Evolutionary conservation across 1,139 yeast species (phyloP), one percentile per base, ranked within the genome.

Genomic region (Meyerozyma sp.): DNA sequence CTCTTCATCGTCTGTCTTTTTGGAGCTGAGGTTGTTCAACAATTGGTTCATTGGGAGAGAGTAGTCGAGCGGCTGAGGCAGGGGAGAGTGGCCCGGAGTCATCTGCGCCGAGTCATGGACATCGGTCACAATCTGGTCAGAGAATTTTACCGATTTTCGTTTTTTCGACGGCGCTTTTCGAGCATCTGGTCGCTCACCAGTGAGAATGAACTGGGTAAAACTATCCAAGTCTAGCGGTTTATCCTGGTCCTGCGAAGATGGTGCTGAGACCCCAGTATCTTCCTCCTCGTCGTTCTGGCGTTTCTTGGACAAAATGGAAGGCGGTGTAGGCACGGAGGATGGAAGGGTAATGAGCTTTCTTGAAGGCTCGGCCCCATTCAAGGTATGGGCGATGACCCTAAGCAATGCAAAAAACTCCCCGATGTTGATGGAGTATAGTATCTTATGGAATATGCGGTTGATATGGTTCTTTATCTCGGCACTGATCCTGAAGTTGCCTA

Each of bases 381-480:
- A 54, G 0, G 78, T 66, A 57, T 82, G 89, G 13, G 88, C 73
- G 21, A 85, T 72, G 34, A 85, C 65, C 54, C 94, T 68, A 43
- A 84, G 59, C 38, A 84, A 68, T 1, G 93, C 93, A 63, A 81
- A 85, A 58, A 85, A 85, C 58, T 84, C 88, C 5, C 91, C 91
- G 46, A 84, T 78, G 53, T 82, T 83, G 44, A 84, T 67, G 9
- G 83, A 73, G 43, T 63, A 58, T 29, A 71, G 57, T 42, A 77
- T 73, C 43, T 77, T 74, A 45, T 66, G 63, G 54, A 84, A 84
- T 8, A 84, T 70, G 34, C 66, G 65, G 42, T 63, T 65, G 42
- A 84, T 67, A 44, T 74, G 59, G 8, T 70, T 73, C 52, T 75
- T 75, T 7, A 73, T 54, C 1, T 55, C 50, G 1, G 63, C 63